These are phyloP conservation scores for Podila clonocystis DNA, from an alignment of 192 early-diverging fungal species.

Conservation along the genomic window DNA sequence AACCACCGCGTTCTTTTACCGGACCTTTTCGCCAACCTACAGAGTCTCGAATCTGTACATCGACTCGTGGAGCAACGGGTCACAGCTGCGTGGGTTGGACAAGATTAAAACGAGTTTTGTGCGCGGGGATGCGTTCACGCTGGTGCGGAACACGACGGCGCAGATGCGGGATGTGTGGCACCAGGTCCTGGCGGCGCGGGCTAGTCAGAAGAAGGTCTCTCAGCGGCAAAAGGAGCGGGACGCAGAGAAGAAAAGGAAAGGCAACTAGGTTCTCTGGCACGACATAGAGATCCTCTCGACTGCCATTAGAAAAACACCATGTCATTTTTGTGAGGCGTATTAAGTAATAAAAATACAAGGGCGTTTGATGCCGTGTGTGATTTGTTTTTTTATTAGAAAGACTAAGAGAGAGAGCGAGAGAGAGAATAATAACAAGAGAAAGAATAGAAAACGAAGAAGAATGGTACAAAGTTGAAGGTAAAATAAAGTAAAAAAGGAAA, in stretches of 20 bases:
- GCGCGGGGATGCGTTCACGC: slow-evolving; percentile 19
- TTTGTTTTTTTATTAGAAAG: not conserved
- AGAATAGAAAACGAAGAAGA: no score
- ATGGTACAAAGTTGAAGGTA: no score
- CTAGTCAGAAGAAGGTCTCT: not conserved
- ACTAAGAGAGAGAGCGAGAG: not conserved
- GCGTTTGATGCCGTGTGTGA: no score
- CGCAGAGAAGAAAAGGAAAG: not conserved
- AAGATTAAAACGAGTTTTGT: slow-evolving; percentile 23
- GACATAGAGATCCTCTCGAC: no score
- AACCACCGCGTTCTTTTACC: slow-evolving; percentile 32
- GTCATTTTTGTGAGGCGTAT: no score
- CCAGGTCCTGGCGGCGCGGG: slow-evolving; percentile 20
- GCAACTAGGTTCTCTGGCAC: no score
- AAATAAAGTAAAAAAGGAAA: not conserved
- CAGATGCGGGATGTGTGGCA: slow-evolving; percentile 42
- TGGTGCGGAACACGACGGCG: not conserved
- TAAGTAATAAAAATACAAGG: no score
- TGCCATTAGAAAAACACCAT: no score
- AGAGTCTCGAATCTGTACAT: slow-evolving; percentile 27
- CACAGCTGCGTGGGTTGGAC: slow-evolving; percentile 27
- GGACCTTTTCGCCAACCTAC: slow-evolving; percentile 47
- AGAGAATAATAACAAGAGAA: not conserved
- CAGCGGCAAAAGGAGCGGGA: not conserved
- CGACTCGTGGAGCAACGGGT: slow-evolving; percentile 29